Evolutionary conservation across 805 yeast species (phyloP), one percentile per base, ranked within the genome.

Genomic region (Lachancea dasiensis): DNA sequence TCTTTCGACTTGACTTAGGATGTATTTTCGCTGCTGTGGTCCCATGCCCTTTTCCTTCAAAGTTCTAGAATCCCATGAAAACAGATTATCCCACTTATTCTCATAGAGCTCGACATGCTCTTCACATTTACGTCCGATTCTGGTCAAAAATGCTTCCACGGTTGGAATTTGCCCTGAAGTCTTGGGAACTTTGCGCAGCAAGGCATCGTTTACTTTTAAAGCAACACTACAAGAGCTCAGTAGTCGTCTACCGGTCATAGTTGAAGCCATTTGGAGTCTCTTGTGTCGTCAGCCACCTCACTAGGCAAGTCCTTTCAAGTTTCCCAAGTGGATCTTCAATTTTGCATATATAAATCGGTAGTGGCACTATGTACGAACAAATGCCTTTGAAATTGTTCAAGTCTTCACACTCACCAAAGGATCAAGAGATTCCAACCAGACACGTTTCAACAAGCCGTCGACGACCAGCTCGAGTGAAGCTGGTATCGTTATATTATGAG

Each of bases 11-110:
- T 94, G 87, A 31, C 72, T 66, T 44, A 86, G 62, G 41, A 89
- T 72, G 63, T 84, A 84, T 54, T 80, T 74, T 58, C 97, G 72
- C 31, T 79, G 71, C 31, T 76, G 69, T 2, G 77, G 70, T 39
- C 85, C 90, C 23, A 90, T 68, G 13, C 97, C 97, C 58, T 77
- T 70, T 34, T 74, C 77, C 58, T 85, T 86, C 73, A 90, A 64
- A 16, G 67, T 64, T 36, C 58, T 51, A 3, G 86, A 70, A 16
- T 70, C 54, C 44, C 79, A 68, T 20, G 58, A 59, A 64, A 86
- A 79, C 41, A 90, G 72, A 47, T 74, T 70, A 8, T 75, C 69
- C 89, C 89, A 82, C 26, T 64, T 62, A 48, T 82, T 72, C 48
- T 69, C 71, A 47, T 79, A 92, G 46, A 86, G 81, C 29, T 81